phyloP scores from a whole-genome alignment of 192 early-diverging fungal genomes.

The Umbelopsis sp. region DNA sequence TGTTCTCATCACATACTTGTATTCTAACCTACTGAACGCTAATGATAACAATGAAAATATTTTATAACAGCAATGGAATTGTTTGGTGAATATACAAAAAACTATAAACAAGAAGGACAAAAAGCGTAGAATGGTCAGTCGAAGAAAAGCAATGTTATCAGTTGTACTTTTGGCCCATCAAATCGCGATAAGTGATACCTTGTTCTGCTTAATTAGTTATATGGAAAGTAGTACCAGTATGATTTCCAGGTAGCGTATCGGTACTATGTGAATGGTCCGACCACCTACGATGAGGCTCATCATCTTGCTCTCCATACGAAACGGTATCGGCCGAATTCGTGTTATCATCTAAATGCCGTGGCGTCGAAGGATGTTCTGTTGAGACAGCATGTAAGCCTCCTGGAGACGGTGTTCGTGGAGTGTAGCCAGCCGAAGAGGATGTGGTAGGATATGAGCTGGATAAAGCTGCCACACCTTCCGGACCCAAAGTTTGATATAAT shows the following conservation, averaged over 20 bases:
- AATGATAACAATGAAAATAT: no score
- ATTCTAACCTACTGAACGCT: no score
- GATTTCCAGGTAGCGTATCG: background rate
- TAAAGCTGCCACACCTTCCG: background rate
- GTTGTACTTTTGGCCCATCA: background rate
- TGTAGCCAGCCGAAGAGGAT: background rate
- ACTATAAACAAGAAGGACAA: no score
- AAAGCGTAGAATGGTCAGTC: no score
- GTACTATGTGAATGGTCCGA: background rate
- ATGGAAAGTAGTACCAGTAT: background rate
- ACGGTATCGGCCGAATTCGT: background rate
- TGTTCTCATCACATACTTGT: no score
- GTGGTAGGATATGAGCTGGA: background rate
- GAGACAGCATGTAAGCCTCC: background rate
- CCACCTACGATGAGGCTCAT: background rate
- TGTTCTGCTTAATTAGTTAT: background rate
- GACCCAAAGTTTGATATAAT: background rate
- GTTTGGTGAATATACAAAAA: no score
- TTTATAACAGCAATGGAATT: no score
- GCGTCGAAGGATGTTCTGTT: background rate
- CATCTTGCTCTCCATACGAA: background rate
- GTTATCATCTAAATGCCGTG: background rate
- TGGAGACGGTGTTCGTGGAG: background rate
- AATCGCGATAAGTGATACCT: background rate
- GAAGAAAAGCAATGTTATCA: no score